phyloP scores from a whole-genome alignment of 805 yeast genomes.

The Sungouiella thailandica region DNA sequence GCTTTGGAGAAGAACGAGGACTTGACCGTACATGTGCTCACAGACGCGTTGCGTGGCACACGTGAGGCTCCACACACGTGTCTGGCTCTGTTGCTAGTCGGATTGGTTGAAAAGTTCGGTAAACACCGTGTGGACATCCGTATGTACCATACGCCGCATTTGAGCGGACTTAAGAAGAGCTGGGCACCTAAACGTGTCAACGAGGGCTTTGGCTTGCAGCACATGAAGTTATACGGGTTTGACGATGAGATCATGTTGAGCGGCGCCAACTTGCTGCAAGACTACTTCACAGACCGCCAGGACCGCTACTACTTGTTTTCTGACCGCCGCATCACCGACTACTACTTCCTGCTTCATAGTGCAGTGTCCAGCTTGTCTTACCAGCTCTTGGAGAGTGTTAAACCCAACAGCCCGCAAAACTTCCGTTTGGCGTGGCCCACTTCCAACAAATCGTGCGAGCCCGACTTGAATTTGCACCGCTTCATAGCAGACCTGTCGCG shows the following conservation, averaged over 20 bases:
- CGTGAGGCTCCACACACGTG: constrained; percentile 81
- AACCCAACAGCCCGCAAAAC: constrained; percentile 32
- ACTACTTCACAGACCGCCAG: constrained; percentile 92
- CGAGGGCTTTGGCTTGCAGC: constrained; percentile 92
- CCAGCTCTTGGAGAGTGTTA: constrained; percentile 44
- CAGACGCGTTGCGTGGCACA: constrained; percentile 90
- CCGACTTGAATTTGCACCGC: constrained; percentile 46
- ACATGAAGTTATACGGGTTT: constrained; percentile 94
- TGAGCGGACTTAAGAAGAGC: constrained; percentile 58
- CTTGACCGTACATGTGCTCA: constrained; percentile 64
- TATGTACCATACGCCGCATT: constrained; percentile 86
- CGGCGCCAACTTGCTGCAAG: constrained; percentile 89
- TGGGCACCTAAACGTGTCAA: constrained; percentile 79
- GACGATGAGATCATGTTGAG: constrained; percentile 83
- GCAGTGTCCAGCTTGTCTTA: constrained; percentile 71
- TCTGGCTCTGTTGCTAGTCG: constrained; percentile 70
- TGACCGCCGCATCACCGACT: constrained; percentile 54
- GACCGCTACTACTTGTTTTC: constrained; percentile 82
- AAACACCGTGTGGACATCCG: constrained; percentile 68
- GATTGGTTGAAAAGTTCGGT: constrained; percentile 60
- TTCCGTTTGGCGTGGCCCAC: constrained; percentile 72
- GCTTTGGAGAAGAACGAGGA: constrained; percentile 59
- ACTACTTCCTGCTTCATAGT: constrained; percentile 66
- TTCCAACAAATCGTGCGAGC: constrained; percentile 62
- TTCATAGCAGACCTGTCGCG: constrained; percentile 55